These are phyloP conservation scores for Auxenochlorella protothecoides DNA, from an alignment of 139 green algal genomes.

Conservation along the genomic window DNA sequence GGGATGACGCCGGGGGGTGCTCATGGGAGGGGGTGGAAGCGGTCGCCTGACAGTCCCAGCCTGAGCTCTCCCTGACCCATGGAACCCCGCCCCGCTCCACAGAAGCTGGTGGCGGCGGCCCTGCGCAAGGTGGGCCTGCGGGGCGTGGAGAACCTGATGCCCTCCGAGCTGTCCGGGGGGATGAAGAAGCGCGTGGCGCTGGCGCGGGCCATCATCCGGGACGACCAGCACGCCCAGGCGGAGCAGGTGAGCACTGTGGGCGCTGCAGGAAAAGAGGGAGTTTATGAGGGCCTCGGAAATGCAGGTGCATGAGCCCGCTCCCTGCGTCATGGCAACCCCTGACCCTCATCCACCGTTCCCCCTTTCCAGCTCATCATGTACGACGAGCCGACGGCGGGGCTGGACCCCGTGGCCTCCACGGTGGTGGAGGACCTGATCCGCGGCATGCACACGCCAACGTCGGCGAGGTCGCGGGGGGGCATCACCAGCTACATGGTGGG, in stretches of 20 bases:
- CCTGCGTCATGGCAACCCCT: too few relatives aligned
- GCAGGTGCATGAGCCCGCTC: too few relatives aligned
- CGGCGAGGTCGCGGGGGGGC: conserved; percentile 19
- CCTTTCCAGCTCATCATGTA: conserved; percentile 93
- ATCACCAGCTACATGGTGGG: conserved; percentile 82
- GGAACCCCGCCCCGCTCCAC: background rate
- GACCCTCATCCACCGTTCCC: background rate
- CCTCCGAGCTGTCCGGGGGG: conserved; percentile 85
- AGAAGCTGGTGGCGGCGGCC: conserved; percentile 58
- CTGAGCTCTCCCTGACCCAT: background rate
- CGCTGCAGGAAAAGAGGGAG: too few relatives aligned
- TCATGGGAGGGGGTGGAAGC: background rate
- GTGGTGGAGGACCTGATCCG: conserved; percentile 96
- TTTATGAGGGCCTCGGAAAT: too few relatives aligned
- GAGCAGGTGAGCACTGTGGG: conserved; percentile 27
- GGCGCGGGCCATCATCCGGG: conserved; percentile 67
- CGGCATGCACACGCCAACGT: conserved; percentile 51
- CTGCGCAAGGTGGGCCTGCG: conserved; percentile 81
- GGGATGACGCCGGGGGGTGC: background rate
- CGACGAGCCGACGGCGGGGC: conserved; percentile 94
- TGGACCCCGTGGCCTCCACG: conserved; percentile 95
- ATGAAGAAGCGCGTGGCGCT: conserved; percentile 99
- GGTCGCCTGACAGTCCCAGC: background rate
- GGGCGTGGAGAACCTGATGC: conserved; percentile 82
- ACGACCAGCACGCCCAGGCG: conserved; percentile 27